Base-by-base conservation (phyloP, 1,284 basidiomycete species). In the Malassezia nana region DNA sequence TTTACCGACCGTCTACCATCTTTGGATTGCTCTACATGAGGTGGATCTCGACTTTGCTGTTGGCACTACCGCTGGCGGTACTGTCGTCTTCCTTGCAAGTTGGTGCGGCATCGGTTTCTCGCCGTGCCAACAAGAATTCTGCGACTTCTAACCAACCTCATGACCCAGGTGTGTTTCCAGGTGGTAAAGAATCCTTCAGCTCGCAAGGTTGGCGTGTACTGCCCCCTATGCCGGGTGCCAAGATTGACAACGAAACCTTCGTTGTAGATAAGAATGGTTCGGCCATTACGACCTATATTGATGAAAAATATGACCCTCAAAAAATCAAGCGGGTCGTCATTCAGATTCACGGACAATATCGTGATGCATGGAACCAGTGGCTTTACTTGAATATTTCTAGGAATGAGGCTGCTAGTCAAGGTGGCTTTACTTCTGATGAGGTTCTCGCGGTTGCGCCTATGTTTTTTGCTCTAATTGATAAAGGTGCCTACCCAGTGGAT, bases 321-420 rank as follows among this genome's bases (percentile, higher is more conserved):
- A 60, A 63, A 32, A 63, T 69, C 49, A 69, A 63, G 50, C 56
- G 67, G 1, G 66, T 54, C 3, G 62, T 70, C 18, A 63, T 70
- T 20, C 62, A 67, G 49, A 55, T 69, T n/a, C 67, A 68, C 31
- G 67, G 67, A 16, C 55, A 66, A 44, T 65, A 64, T 35, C 46
- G 67, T 7, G 68, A 69, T 48, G 55, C 65, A 1, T 70, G 67
- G 66, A 69, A 72, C 46, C 60, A 67, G 57, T 69, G 60, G 60
- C 46, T 61, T 12, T 71, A 65, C 51, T 41, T 64, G n/a, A 62
- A 66, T 46, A 22, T 66, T 6, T 59, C 69, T 3, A 64, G 59
- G 0, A 53, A 48, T 2, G 50, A 56, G 7, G 52, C 52, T 31
- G 25, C 25, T 8, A 31, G 42, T 10, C 2, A 24, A 22, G 62